Conservation (phyloP, 2,329 filamentous ascomycete genomes). For the Clonostachys byssicola region DNA sequence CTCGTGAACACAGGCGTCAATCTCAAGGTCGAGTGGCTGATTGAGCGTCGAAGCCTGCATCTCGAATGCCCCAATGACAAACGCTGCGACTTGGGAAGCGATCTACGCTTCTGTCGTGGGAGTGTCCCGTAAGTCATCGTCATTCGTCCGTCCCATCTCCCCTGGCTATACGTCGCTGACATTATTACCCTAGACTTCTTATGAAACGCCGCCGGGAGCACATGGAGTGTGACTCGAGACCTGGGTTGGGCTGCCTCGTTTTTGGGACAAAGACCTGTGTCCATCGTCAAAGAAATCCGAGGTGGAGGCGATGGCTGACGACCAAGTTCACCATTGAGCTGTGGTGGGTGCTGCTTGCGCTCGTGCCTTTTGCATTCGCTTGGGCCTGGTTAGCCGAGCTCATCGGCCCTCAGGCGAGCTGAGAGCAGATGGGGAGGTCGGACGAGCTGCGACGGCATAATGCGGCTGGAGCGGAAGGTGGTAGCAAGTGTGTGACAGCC, state of each 20-base stretch:
- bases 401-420: background rate
- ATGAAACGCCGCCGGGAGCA: conserved; percentile 58
- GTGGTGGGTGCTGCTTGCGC: conserved; percentile 42
- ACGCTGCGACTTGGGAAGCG: conserved; percentile 54
- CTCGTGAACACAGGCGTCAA: conserved; percentile 62
- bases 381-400: conserved; percentile 25
- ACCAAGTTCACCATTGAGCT: conserved; percentile 37
- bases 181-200: conserved; percentile 34
- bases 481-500: too few relatives aligned
- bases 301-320: conserved; percentile 37
- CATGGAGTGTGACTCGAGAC: conserved; percentile 54
- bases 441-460: too few relatives aligned
- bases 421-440: too few relatives aligned
- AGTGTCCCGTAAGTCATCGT: conserved; percentile 46
- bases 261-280: conserved; percentile 43
- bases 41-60: conserved; percentile 57
- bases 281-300: conserved; percentile 39
- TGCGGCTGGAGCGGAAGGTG: too few relatives aligned
- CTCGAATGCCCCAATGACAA: conserved; percentile 61
- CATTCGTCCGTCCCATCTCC: background rate
- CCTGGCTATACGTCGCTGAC: background rate
- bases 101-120: conserved; percentile 55
- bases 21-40: conserved; percentile 66
- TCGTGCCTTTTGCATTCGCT: conserved; percentile 31
- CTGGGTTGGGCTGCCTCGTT: conserved; percentile 51